A percentile compares a stretch with the other conserved stretches of the same genome.
Evolutionary conservation across 768 basidiomycete genomes (phyloP).

Genomic region (Mycena vulgaris): DNA sequence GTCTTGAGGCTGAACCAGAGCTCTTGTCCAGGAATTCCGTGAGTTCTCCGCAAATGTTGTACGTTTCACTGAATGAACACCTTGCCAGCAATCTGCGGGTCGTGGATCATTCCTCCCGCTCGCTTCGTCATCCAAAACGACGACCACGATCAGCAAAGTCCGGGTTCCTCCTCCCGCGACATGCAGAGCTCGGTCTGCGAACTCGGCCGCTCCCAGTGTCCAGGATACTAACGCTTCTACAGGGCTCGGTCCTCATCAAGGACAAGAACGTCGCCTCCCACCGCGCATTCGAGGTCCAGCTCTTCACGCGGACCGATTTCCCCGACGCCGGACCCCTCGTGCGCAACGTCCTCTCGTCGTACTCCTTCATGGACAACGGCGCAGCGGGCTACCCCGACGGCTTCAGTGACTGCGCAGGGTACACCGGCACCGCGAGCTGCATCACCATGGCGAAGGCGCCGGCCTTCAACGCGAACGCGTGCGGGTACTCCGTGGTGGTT

Average conservation of each 20-base stretch:
- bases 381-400: constrained; percentile 25
- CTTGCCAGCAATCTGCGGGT: constrained; percentile 14
- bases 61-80: background rate
- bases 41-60: background rate
- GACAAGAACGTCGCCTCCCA: constrained; percentile 23
- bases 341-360: constrained; percentile 22
- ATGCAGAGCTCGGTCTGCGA: constrained; percentile 18
- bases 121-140: constrained; percentile 23
- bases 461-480: constrained; percentile 19
- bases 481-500: constrained; percentile 23
- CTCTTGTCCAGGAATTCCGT: constrained; percentile 18
- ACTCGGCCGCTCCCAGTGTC: background rate
- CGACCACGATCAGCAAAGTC: constrained; percentile 22
- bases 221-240: background rate
- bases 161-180: constrained; percentile 19
- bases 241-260: constrained; percentile 25
- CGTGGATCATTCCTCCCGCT: constrained; percentile 12
- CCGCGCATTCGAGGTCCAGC: constrained; percentile 18
- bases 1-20: background rate
- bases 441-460: constrained; percentile 23
- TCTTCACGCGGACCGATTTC: constrained; percentile 27
- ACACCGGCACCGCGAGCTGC: constrained; percentile 23
- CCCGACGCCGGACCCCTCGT: constrained; percentile 24
- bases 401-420: constrained; percentile 25
- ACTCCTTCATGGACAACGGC: constrained; percentile 26